Base-by-base conservation (phyloP, 495 filamentous ascomycete genomes). In the Hypoxylon crocopeplum region DNA sequence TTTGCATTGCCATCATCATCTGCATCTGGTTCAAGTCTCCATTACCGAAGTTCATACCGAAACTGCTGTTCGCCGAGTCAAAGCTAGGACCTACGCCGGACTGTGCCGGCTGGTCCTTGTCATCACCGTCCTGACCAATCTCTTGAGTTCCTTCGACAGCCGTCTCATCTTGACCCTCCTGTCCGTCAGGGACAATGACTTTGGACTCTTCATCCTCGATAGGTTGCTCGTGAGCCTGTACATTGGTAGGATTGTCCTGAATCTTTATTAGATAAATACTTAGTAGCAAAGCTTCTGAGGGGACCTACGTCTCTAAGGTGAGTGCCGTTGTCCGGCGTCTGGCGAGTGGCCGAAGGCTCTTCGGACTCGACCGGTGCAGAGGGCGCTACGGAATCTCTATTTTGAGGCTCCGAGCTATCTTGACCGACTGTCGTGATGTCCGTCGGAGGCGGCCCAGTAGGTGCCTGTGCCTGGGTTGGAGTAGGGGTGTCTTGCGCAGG, bases 1-100 rank as follows among this genome's bases (percentile, higher is more conserved):
- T 88, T 55, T 86, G 81, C 87, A 92, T 91, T 59, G 83, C 77
- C 81, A 84, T 82, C 81, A 84, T 81, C 81, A 82, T 82, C 48
- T 82, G 82, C 82, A 84, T 96, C 59, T 89, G 85, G 69, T 84
- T 90, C 67, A 93, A 86, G 60, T 86, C 82, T 62, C 77, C 83
- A 48, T 78, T 84, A 63, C 76, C 81, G 74, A 88, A 89, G 53
- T 79, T 82, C 86, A 90, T 88, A 48, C 76, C 80, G 59, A 89
- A 88, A 48, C 73, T 79, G 49, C 79, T 81, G 46, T 75, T 78
- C 69, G 71, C 77, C 16, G 71, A 63, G 54, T 82, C 79, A 49
- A 82, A 78, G 27, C 76, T 78, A 60, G 74, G 71, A 24, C 64
- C 77, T 45, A 71, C 68, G 38, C 67, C 62, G 42, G 66, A 61